Evolutionary conservation across 495 filamentous ascomycete genomes (phyloP).

Genomic region (Articulospora tetracladia): DNA sequence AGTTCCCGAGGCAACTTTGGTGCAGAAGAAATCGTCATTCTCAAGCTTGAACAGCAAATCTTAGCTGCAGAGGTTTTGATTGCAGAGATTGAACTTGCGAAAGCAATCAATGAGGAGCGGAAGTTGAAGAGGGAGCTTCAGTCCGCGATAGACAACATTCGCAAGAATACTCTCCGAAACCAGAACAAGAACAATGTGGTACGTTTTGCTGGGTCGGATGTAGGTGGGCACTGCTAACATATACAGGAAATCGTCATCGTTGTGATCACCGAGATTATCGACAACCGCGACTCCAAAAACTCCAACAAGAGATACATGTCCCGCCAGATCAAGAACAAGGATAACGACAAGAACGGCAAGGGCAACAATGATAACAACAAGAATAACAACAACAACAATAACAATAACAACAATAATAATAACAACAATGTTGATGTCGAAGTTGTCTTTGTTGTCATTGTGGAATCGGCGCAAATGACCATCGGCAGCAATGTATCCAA

Average conservation of each 20-base stretch:
- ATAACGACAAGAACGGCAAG: not conserved
- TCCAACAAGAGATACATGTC: slow-evolving; percentile 16
- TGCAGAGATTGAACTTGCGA: slow-evolving; percentile 10
- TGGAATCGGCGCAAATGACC: slow-evolving; percentile 3
- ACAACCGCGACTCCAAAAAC: slow-evolving; percentile 14
- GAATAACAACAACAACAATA: not conserved
- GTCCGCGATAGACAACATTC: slow-evolving; percentile 22
- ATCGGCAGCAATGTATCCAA: not conserved
- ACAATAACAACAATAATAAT: not conserved
- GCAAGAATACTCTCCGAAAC: slow-evolving; percentile 22
- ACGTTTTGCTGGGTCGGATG: slow-evolving; percentile 2
- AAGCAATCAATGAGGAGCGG: slow-evolving; percentile 12
- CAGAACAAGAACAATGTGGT: slow-evolving; percentile 22
- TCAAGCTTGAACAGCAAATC: not conserved
- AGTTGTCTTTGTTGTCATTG: slow-evolving; percentile 12
- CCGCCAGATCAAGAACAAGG: slow-evolving; percentile 20
- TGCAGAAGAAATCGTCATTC: not conserved
- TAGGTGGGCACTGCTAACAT: slow-evolving; percentile 1
- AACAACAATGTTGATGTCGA: not conserved
- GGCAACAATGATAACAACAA: not conserved
- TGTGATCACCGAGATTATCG: slow-evolving; percentile 17
- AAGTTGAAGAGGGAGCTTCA: slow-evolving; percentile 2
- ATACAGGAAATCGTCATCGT: slow-evolving; percentile 23
- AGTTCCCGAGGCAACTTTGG: not conserved
- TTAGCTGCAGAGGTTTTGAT: slow-evolving; percentile 4